phyloP scores from a whole-genome alignment of 2,329 filamentous ascomycete genomes.

The Botrytis galanthina region DNA sequence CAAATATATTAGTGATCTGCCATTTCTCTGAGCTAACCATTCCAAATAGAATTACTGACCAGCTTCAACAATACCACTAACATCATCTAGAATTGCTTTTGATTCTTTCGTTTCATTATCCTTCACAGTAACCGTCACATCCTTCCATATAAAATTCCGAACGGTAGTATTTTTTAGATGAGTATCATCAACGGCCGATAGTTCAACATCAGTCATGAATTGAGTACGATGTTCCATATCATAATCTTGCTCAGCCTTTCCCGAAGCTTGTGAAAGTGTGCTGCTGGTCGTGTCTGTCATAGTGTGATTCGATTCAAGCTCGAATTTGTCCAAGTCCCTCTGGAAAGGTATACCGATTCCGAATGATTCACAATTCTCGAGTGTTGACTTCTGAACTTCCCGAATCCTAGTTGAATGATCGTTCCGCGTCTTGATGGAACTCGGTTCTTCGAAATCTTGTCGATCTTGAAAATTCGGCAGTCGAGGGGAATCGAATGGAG shows the following conservation, averaged over 20 bases:
- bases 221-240: slow-evolving; percentile 9
- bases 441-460: neutral
- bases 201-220: slow-evolving; percentile 34
- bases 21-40: neutral
- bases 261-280: slow-evolving; percentile 15
- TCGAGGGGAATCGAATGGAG: slow-evolving; percentile 1
- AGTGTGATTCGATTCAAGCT: neutral
- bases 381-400: neutral
- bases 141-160: slow-evolving; percentile 62
- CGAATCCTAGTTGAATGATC: neutral
- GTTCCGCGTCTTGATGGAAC: neutral
- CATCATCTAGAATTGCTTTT: slow-evolving; percentile 60
- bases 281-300: slow-evolving; percentile 19
- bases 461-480: neutral
- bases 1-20: slow-evolving; percentile 12
- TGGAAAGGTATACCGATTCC: neutral
- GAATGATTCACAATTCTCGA: neutral
- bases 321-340: neutral
- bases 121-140: slow-evolving; percentile 68
- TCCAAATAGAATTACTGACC: slow-evolving; percentile 42
- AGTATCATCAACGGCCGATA: slow-evolving; percentile 28
- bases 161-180: slow-evolving; percentile 64
- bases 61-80: slow-evolving; percentile 63
- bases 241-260: slow-evolving; percentile 12
- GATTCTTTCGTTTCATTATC: slow-evolving; percentile 64